These are phyloP conservation scores for Rhynchospora pubera DNA, from an alignment of 176 grass and related monocot genomes.

Conservation along the genomic window DNA sequence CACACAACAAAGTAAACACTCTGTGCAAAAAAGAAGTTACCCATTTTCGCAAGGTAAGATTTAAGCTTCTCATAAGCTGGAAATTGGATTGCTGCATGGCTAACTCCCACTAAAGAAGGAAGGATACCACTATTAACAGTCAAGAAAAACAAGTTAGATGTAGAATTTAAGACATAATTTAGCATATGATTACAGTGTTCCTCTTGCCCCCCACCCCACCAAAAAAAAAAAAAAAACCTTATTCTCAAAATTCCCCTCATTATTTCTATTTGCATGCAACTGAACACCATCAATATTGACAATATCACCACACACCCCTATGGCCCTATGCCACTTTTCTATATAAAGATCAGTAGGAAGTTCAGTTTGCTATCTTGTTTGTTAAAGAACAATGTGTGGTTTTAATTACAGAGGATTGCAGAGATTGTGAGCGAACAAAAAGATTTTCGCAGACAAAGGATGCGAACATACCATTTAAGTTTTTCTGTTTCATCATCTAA, in stretches of 20 bases:
- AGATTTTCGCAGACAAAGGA: neutral
- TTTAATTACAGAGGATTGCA: neutral
- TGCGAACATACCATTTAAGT: neutral
- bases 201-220: neutral
- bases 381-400: neutral
- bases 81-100: slow-evolving; percentile 80
- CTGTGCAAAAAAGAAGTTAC: slow-evolving; percentile 28
- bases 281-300: neutral
- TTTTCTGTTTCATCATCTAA: neutral
- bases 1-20: neutral
- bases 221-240: neutral
- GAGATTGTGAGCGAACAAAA: neutral
- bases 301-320: neutral
- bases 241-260: neutral
- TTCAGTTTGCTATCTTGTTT: neutral
- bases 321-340: neutral
- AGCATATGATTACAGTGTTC: neutral
- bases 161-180: slow-evolving; percentile 1
- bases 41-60: slow-evolving; percentile 55
- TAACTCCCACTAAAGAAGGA: slow-evolving; percentile 80
- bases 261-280: neutral
- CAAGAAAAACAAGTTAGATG: slow-evolving; percentile 21
- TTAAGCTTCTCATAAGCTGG: slow-evolving; percentile 74
- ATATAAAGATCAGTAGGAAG: neutral
- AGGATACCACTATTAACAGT: slow-evolving; percentile 57